Evolutionary conservation across 352 stramenopile species (phyloP), one percentile per base, ranked within the genome.

Genomic region (Globisporangium middletonii): DNA sequence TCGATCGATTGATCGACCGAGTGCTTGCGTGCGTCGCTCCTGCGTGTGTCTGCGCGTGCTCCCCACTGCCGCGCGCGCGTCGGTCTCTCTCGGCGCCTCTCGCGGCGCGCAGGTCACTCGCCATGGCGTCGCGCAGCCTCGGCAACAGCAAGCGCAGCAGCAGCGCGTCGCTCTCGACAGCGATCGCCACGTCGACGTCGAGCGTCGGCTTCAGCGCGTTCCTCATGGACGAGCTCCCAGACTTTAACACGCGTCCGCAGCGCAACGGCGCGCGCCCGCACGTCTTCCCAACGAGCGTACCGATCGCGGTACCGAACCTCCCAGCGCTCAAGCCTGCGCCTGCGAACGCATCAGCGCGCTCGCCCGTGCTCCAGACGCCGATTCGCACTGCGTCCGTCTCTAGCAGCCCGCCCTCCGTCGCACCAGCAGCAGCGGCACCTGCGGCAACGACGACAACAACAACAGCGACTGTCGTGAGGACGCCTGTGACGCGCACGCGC

Each of bases 121-220:
- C 27, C 54, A 62, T 62, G 56, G 58, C 58, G 8, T 26, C 35
- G 26, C 43, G 42, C 50, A 53, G 37, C 50, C 19, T 26, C 27
- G 50, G 49, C 49, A 56, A 51, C 49, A 53, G 44, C 44, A 59
- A 59, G n/a, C 50, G 58, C 51, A 33, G 45, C 13, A 23, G 37
- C 44, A 48, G 38, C 26, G n/a, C 37, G 30, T 18, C 48, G 30
- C 48, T 53, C 26, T 19, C 52, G 42, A 45, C 45, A 1, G 26
- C 57, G 3, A 51, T n/a, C n/a, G 38, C 51, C 5, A 33, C 41
- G 47, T 37, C 54, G 7, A 16, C 42, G n/a, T 50, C 58, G 11
- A 60, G 23, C 37, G 60, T 75, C 37, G 77, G 71, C 61, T 85
- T 85, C 60, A 81, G 73, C 43, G 78, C 75, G 19, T 85, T 85